phyloP scores from a whole-genome alignment of 2,329 filamentous ascomycete species.

The Cladosporium colombiae region DNA sequence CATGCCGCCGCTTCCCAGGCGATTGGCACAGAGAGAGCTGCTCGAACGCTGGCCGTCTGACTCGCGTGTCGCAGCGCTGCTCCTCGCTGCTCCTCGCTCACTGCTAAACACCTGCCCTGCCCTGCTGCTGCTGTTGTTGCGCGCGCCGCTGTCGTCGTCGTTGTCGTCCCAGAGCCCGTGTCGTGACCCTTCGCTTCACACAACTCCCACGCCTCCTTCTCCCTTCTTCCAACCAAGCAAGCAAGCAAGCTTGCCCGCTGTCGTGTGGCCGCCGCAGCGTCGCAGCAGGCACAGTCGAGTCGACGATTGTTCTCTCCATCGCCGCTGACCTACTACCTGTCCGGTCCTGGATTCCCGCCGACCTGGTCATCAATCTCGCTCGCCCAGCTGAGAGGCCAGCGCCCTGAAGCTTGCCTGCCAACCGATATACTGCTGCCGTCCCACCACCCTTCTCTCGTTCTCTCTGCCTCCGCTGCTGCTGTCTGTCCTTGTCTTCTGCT shows the following conservation, averaged over 20 bases:
- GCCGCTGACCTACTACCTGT: background rate
- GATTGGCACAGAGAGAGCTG: slow-evolving; percentile 8
- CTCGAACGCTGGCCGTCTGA: background rate
- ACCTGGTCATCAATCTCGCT: slow-evolving; percentile 9
- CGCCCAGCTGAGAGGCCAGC: slow-evolving; percentile 10
- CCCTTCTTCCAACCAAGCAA: background rate
- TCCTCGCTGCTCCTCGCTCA: slow-evolving; percentile 1
- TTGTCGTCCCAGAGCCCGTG: background rate
- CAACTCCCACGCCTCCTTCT: background rate
- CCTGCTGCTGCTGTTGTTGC: background rate
- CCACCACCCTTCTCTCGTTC: background rate
- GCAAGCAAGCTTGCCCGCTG: background rate
- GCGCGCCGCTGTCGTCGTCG: background rate
- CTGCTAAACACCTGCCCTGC: slow-evolving; percentile 3
- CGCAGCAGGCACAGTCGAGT: background rate
- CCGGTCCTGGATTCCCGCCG: background rate
- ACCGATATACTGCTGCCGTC: background rate
- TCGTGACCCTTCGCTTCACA: slow-evolving; percentile 10
- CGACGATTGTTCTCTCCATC: background rate
- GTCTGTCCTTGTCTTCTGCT: background rate
- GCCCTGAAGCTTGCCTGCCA: slow-evolving; percentile 7
- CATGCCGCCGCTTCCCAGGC: slow-evolving; percentile 1
- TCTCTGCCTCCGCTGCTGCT: background rate
- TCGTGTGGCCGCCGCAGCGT: slow-evolving; percentile 5
- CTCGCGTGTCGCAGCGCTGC: slow-evolving; percentile 5